Evolutionary conservation across 2,329 filamentous ascomycete species (phyloP).

Genomic region (Xylariaceae sp.): DNA sequence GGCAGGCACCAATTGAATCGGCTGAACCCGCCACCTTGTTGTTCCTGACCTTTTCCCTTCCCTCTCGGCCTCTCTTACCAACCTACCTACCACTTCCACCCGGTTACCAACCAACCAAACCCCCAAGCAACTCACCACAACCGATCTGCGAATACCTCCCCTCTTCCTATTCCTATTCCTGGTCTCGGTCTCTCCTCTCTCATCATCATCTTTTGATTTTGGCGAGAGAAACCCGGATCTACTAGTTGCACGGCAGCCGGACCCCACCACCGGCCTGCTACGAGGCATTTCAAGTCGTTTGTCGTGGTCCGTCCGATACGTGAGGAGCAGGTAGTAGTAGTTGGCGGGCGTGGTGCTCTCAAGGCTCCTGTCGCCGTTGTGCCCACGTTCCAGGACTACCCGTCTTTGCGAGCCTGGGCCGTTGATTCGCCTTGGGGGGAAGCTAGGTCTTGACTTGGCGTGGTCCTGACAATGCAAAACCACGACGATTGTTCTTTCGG

Average conservation of each 20-base stretch:
- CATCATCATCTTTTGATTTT: conserved; percentile 9
- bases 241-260: conserved; percentile 11
- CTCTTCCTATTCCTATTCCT: background rate
- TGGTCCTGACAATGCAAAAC: conserved; percentile 18
- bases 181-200: conserved; percentile 4
- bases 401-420: conserved; percentile 3
- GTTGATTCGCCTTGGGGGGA: conserved; percentile 1
- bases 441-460: conserved; percentile 4
- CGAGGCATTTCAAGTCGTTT: background rate
- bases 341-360: background rate
- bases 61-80: background rate
- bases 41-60: background rate
- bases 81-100: background rate
- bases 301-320: background rate
- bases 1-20: background rate
- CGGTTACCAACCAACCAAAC: background rate
- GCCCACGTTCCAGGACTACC: background rate
- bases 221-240: conserved; percentile 4
- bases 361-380: background rate
- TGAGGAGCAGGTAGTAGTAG: background rate
- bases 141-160: background rate
- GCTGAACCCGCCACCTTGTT: background rate
- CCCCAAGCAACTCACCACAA: background rate
- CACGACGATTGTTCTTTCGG: conserved; percentile 13
- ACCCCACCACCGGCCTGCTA: conserved; percentile 1